phyloP scores from a whole-genome alignment of 2,329 filamentous ascomycete genomes.

The Podosphaera xanthii region DNA sequence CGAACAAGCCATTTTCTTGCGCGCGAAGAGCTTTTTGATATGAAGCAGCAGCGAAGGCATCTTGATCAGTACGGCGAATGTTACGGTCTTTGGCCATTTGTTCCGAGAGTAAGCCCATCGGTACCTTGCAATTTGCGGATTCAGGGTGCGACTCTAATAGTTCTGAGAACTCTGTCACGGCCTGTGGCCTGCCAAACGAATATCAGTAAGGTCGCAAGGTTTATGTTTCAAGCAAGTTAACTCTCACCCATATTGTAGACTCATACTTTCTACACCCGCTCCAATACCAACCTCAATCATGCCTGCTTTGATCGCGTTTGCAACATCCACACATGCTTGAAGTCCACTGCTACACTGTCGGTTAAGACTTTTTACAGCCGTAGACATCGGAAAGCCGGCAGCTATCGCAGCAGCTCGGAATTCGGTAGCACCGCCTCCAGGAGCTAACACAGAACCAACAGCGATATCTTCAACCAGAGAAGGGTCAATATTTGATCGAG shows the following conservation, averaged over 20 bases:
- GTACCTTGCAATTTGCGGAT: conserved; percentile 87
- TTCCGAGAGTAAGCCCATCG: conserved; percentile 87
- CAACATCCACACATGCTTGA: conserved; percentile 81
- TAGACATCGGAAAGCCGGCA: conserved; percentile 68
- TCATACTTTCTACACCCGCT: conserved; percentile 94
- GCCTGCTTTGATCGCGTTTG: conserved; percentile 71
- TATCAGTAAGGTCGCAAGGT: neutral
- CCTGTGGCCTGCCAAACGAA: conserved; percentile 34
- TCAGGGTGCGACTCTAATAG: conserved; percentile 61
- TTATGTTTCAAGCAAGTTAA: conserved; percentile 6
- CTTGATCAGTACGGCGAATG: conserved; percentile 51
- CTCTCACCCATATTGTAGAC: conserved; percentile 60
- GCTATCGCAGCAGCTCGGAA: conserved; percentile 82
- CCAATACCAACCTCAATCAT: conserved; percentile 94
- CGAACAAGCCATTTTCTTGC: conserved; percentile 72
- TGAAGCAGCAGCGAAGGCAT: conserved; percentile 79
- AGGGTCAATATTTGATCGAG: conserved; percentile 75
- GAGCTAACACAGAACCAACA: conserved; percentile 75
- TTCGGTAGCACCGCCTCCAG: conserved; percentile 86
- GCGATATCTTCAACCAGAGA: conserved; percentile 74
- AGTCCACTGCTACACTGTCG: conserved; percentile 85
- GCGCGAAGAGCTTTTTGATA: conserved; percentile 79
- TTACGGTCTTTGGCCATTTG: conserved; percentile 75
- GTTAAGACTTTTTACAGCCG: conserved; percentile 76
- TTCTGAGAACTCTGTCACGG: conserved; percentile 83